These are phyloP conservation scores for Deuterostichococcus epilithicus DNA, from an alignment of 139 green algal genomes.

Conservation along the genomic window DNA sequence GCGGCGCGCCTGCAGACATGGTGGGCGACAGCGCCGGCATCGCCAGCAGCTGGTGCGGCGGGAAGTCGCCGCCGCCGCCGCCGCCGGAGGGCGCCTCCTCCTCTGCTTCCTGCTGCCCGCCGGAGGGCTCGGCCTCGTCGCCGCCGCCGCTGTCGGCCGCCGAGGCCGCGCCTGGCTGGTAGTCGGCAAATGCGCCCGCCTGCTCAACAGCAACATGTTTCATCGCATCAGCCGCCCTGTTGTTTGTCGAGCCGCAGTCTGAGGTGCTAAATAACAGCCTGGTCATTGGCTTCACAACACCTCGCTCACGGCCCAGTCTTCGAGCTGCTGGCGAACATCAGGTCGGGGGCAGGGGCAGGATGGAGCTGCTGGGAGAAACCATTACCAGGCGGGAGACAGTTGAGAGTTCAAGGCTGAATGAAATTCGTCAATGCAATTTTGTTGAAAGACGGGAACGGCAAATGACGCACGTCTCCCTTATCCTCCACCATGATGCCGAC, in stretches of 20 bases:
- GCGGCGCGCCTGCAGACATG: constrained; percentile 71
- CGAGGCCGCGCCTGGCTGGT: constrained; percentile 19
- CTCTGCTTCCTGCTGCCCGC: not conserved
- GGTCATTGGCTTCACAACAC: no score
- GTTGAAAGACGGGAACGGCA: not conserved
- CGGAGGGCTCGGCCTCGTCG: no score
- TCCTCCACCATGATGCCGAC: constrained; percentile 80
- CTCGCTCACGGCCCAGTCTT: no score
- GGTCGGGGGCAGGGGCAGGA: not conserved
- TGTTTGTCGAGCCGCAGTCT: no score
- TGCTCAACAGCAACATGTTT: not conserved
- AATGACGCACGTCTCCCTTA: constrained; percentile 52
- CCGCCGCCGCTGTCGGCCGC: constrained; percentile 2
- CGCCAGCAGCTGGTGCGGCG: constrained; percentile 49
- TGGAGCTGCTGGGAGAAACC: not conserved
- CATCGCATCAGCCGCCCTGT: no score
- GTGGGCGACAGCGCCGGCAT: constrained; percentile 91
- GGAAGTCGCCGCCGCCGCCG: constrained; percentile 28
- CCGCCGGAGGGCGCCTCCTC: not conserved
- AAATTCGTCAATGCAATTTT: not conserved
- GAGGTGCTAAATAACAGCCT: no score
- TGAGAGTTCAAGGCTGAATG: not conserved
- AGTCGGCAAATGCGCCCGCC: constrained; percentile 62
- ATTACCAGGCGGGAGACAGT: not conserved
- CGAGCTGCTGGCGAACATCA: no score